A percentile compares a stretch with the other conserved stretches of the same genome.
Evolutionary conservation across 1,284 basidiomycete genomes (phyloP).

Genomic region (Microbotryum intermedium): DNA sequence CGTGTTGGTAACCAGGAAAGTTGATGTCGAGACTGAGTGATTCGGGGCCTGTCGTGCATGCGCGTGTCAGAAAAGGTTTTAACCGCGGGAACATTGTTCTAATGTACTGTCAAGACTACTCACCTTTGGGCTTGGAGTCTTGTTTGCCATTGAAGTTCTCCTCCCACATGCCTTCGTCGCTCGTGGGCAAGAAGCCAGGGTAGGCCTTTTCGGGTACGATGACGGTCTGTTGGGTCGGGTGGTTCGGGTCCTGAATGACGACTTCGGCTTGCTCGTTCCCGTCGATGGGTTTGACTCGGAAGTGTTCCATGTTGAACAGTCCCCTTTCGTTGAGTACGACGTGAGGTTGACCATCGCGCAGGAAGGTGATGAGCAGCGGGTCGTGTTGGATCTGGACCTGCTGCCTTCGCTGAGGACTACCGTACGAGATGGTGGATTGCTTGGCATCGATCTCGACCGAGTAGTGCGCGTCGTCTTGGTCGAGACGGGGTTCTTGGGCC

Average conservation of each 20-base stretch:
- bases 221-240: constrained; percentile 39
- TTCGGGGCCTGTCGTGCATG: constrained; percentile 65
- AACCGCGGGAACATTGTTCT: background rate
- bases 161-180: constrained; percentile 77
- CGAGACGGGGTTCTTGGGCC: constrained; percentile 53
- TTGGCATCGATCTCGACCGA: constrained; percentile 54
- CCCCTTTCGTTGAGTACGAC: constrained; percentile 82
- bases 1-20: constrained; percentile 80
- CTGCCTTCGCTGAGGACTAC: constrained; percentile 40
- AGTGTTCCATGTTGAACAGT: constrained; percentile 96
- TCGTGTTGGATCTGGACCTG: constrained; percentile 57
- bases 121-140: constrained; percentile 92
- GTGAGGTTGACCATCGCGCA: constrained; percentile 62
- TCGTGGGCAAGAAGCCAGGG: constrained; percentile 42
- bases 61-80: background rate
- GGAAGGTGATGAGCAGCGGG: constrained; percentile 64
- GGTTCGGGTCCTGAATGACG: constrained; percentile 33
- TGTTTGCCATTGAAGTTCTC: constrained; percentile 78
- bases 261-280: constrained; percentile 36
- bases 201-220: constrained; percentile 47
- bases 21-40: constrained; percentile 84
- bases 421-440: constrained; percentile 37
- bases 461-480: constrained; percentile 45
- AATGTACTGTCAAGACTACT: constrained; percentile 8
- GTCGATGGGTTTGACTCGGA: constrained; percentile 54